Conservation (phyloP, 75 land plant genomes). For the Pinus tabuliformis region DNA sequence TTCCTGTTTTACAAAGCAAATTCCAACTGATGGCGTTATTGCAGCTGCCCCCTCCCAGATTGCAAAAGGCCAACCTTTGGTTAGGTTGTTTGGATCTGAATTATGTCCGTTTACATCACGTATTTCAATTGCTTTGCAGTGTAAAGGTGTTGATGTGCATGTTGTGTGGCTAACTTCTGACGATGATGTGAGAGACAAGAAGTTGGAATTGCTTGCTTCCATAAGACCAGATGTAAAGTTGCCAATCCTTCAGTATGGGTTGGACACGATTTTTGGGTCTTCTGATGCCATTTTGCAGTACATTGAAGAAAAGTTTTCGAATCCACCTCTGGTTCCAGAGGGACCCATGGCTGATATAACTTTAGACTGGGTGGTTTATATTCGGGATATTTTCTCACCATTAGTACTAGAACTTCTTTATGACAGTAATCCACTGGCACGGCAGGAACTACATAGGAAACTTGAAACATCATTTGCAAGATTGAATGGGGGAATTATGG, state of each 20-base stretch:
- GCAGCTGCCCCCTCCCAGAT: constrained; percentile 17
- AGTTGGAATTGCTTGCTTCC: constrained; percentile 21
- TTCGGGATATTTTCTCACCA: constrained; percentile 44
- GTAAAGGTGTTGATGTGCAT: constrained; percentile 43
- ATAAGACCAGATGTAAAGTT: constrained; percentile 25
- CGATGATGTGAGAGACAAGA: constrained; percentile 13
- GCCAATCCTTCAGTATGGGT: constrained; percentile 39
- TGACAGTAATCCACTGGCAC: constrained; percentile 24
- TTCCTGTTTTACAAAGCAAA: background rate
- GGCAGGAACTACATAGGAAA: constrained; percentile 12
- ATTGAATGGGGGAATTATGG: constrained; percentile 27
- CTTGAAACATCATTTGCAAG: constrained; percentile 29
- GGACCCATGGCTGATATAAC: constrained; percentile 14
- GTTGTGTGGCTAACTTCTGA: constrained; percentile 21
- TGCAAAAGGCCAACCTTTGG: constrained; percentile 3
- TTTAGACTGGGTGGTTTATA: constrained; percentile 32
- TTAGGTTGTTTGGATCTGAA: constrained; percentile 45
- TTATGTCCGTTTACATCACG: constrained; percentile 44
- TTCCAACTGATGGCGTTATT: background rate
- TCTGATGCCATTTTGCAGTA: constrained; percentile 49
- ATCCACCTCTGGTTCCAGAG: constrained; percentile 26
- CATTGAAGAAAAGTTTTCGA: constrained; percentile 49
- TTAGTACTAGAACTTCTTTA: constrained; percentile 21
- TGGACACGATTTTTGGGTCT: constrained; percentile 46
- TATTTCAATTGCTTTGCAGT: constrained; percentile 61